A percentile compares a stretch with the other conserved stretches of the same genome.
phyloP scores from a whole-genome alignment of 2,329 filamentous ascomycete genomes.

The Chrysoporthe puriensis region DNA sequence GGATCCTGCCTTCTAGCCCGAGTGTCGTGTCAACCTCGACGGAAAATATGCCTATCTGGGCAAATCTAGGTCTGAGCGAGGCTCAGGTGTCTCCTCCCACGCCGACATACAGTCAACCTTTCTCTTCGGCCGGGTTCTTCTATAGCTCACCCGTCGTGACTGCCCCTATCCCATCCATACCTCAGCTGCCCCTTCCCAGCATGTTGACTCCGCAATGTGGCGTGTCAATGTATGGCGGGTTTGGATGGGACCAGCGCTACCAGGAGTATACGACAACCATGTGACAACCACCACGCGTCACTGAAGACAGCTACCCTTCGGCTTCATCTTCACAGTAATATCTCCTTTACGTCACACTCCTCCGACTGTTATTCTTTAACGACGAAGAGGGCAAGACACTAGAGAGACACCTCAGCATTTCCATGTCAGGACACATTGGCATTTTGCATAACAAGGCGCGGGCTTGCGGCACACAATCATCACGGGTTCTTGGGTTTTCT shows the following conservation, averaged over 20 bases:
- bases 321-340: constrained; percentile 50
- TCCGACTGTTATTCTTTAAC: constrained; percentile 18
- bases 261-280: constrained; percentile 86
- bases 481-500: constrained; percentile 33
- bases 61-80: constrained; percentile 74
- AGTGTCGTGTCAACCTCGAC: constrained; percentile 71
- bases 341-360: constrained; percentile 34
- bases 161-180: constrained; percentile 61
- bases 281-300: constrained; percentile 67
- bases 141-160: constrained; percentile 79
- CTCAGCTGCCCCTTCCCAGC: constrained; percentile 80
- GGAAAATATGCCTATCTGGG: constrained; percentile 76
- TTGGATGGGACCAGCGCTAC: constrained; percentile 79
- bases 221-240: constrained; percentile 74
- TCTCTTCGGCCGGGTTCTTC: constrained; percentile 72
- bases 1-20: constrained; percentile 86
- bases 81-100: constrained; percentile 74
- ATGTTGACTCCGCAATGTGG: constrained; percentile 86
- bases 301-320: constrained; percentile 51
- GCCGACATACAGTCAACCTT: constrained; percentile 79
- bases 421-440: constrained; percentile 38
- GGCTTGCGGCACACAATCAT: constrained; percentile 30
- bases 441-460: constrained; percentile 46
- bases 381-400: constrained; percentile 35
- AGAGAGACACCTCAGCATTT: constrained; percentile 41